Percentiles rank a stretch among this genome's conserved stretches.
phyloP scores from a whole-genome alignment of 2,329 filamentous ascomycete species.

The Cladosporium austrohemisphaericum region DNA sequence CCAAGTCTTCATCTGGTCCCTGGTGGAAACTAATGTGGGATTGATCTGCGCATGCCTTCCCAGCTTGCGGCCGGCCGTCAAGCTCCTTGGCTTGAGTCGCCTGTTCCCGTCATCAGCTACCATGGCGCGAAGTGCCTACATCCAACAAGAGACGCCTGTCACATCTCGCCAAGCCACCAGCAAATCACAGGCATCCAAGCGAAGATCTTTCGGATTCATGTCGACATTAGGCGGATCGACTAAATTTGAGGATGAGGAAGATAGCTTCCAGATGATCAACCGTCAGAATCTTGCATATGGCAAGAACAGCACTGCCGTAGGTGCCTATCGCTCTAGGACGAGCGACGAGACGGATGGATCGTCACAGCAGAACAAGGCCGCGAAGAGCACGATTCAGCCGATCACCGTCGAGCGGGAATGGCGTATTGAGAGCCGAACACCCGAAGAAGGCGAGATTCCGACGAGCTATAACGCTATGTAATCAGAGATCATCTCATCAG shows the following conservation, averaged over 20 bases:
- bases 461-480: neutral
- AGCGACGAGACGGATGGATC: neutral
- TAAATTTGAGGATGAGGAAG: conserved; percentile 17
- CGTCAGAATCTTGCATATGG: conserved; percentile 9
- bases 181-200: conserved; percentile 2
- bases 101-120: neutral
- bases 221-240: conserved; percentile 3
- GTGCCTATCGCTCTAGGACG: neutral
- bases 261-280: conserved; percentile 19
- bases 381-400: neutral
- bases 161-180: neutral
- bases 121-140: neutral
- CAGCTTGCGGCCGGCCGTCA: conserved; percentile 16
- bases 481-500: too few species aligned
- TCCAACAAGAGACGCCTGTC: neutral
- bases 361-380: neutral
- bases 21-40: conserved; percentile 13
- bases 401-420: conserved; percentile 6
- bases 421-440: conserved; percentile 1
- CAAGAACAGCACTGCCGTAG: neutral
- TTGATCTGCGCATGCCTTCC: conserved; percentile 16
- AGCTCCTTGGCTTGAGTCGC: conserved; percentile 12
- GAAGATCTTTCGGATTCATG: conserved; percentile 5
- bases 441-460: neutral
- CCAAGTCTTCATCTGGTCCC: conserved; percentile 15